Percentiles rank a stretch among this genome's conserved stretches.
Evolutionary conservation across 805 yeast genomes (phyloP).

Genomic region (Candida odintsovae): DNA sequence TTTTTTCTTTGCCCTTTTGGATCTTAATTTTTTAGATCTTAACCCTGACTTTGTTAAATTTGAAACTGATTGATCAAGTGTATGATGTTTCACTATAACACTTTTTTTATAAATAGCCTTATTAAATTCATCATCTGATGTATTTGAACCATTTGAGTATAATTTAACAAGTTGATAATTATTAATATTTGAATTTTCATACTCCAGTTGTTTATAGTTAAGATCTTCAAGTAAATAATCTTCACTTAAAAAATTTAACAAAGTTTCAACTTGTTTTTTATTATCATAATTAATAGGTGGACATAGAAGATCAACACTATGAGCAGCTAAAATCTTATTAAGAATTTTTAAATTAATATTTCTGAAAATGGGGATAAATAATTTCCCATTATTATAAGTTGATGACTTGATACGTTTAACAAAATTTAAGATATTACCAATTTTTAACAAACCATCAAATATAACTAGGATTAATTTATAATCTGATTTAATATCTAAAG

Average conservation of each 20-base stretch:
- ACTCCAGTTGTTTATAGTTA: background rate
- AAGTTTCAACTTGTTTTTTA: slow-evolving; percentile 12
- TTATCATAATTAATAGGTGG: slow-evolving; percentile 21
- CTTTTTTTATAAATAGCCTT: slow-evolving; percentile 4
- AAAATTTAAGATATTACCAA: slow-evolving; percentile 24
- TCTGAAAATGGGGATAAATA: slow-evolving; percentile 21
- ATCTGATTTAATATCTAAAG: slow-evolving; percentile 14
- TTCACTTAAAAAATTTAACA: slow-evolving; percentile 16
- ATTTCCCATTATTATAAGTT: slow-evolving; percentile 6
- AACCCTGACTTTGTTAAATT: background rate
- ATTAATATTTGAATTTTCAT: background rate
- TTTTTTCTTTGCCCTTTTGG: slow-evolving; percentile 4
- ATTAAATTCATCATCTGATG: background rate
- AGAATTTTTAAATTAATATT: slow-evolving; percentile 19
- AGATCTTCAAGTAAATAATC: slow-evolving; percentile 8
- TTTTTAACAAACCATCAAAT: slow-evolving; percentile 24
- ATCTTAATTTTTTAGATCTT: slow-evolving; percentile 13
- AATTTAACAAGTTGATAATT: background rate
- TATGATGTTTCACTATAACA: slow-evolving; percentile 10
- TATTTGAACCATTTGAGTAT: background rate
- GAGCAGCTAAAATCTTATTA: slow-evolving; percentile 13
- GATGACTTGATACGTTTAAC: slow-evolving; percentile 12
- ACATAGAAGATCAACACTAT: slow-evolving; percentile 17
- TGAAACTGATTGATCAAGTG: background rate
- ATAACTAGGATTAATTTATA: slow-evolving; percentile 18